phyloP scores from a whole-genome alignment of 2,329 filamentous ascomycete species.

The Gaeumannomyces sp. region DNA sequence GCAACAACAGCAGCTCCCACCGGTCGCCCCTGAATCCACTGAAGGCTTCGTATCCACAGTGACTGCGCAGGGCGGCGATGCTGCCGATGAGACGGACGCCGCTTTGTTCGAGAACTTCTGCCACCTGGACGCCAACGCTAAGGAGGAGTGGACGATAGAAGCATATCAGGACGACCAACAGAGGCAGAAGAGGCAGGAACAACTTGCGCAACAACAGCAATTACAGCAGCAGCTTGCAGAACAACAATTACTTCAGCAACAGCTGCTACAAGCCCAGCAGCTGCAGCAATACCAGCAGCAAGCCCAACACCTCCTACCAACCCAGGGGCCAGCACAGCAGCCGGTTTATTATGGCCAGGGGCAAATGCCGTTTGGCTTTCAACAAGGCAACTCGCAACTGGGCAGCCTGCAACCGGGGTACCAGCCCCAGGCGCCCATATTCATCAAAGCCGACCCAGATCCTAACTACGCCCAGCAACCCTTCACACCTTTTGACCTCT shows the following conservation, averaged over 20 bases:
- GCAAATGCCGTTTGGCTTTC: slow-evolving; percentile 1
- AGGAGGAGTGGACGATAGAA: not conserved
- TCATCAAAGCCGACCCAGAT: slow-evolving; percentile 13
- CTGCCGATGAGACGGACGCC: slow-evolving; percentile 7
- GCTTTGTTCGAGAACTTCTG: slow-evolving; percentile 8
- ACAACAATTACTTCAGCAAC: slow-evolving; percentile 3
- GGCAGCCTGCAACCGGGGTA: not conserved
- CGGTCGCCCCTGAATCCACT: not conserved
- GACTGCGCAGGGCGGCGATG: slow-evolving; percentile 11
- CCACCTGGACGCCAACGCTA: not conserved
- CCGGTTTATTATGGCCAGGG: not conserved
- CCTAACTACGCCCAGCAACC: slow-evolving; percentile 13
- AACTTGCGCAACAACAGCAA: slow-evolving; percentile 4
- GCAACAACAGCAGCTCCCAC: not conserved
- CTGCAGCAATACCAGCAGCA: not conserved
- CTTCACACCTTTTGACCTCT: slow-evolving; percentile 24
- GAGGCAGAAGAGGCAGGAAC: slow-evolving; percentile 4
- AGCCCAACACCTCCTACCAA: not conserved
- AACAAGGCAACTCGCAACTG: slow-evolving; percentile 1
- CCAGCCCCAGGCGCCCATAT: slow-evolving; percentile 6
- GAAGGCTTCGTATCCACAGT: not conserved
- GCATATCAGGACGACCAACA: slow-evolving; percentile 1
- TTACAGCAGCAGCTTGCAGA: slow-evolving; percentile 3
- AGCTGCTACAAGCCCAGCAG: slow-evolving; percentile 7
- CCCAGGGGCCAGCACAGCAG: not conserved